These are phyloP conservation scores for Zea luxurians DNA, from an alignment of 176 grass and related monocot species.

Conservation along the genomic window DNA sequence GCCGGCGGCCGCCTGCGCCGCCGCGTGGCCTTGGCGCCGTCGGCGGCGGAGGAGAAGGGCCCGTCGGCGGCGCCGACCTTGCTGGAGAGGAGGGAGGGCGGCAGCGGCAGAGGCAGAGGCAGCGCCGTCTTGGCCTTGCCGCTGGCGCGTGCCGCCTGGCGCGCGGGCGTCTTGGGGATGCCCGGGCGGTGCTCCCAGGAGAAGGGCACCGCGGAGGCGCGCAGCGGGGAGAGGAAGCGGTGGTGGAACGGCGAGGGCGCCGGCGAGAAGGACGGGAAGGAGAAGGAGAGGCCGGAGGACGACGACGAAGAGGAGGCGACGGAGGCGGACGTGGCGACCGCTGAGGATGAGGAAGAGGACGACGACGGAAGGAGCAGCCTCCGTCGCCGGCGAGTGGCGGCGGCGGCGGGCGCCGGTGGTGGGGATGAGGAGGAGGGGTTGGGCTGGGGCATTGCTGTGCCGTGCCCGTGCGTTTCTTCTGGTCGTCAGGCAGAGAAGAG, in stretches of 20 bases:
- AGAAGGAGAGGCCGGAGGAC: conserved; percentile 37
- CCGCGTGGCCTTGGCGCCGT: conserved; percentile 19
- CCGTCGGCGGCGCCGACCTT: conserved; percentile 25
- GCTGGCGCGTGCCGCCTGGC: neutral
- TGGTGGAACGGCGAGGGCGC: conserved; percentile 55
- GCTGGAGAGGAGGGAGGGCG: conserved; percentile 52
- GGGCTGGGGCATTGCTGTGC: conserved; percentile 41
- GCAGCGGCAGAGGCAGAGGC: conserved; percentile 52
- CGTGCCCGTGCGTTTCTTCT: neutral
- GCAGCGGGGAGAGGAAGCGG: conserved; percentile 55
- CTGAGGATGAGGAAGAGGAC: neutral
- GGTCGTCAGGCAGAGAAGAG: neutral
- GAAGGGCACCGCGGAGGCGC: conserved; percentile 64
- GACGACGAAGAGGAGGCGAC: neutral
- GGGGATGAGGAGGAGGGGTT: neutral
- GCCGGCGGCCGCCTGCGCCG: conserved; percentile 16
- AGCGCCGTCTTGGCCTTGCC: conserved; percentile 14
- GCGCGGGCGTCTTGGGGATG: conserved; percentile 66
- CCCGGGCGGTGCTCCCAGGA: conserved; percentile 83
- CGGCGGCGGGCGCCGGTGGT: neutral
- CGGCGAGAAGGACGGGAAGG: conserved; percentile 35
- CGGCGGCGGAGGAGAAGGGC: conserved; percentile 11
- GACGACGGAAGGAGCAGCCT: conserved; percentile 14
- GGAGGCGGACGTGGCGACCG: conserved; percentile 1
- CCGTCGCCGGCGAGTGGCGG: neutral